Evolutionary conservation across 169 alveolate species (phyloP).

Genomic region (Theileria sp.): DNA sequence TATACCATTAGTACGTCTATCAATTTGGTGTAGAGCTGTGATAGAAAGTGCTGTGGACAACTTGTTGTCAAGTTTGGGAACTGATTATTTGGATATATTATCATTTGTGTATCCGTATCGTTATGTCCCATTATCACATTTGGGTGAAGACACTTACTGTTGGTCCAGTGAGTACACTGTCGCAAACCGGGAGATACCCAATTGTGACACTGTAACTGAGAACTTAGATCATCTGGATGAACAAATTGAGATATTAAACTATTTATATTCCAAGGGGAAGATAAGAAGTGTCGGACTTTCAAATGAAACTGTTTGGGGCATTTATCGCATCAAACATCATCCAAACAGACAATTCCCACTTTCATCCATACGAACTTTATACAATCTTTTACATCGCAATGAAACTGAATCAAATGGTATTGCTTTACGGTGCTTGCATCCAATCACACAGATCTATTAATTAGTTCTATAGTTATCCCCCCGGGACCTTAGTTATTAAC

Average conservation of each 20-base stretch:
- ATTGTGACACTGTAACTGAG: not conserved
- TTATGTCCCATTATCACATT: conserved; percentile 72
- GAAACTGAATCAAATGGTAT: conserved; percentile 73
- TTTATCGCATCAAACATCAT: conserved; percentile 69
- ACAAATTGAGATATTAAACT: conserved; percentile 71
- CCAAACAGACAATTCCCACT: conserved; percentile 49
- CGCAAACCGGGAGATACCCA: not conserved
- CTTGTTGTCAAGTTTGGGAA: conserved; percentile 66
- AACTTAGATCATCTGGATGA: conserved; percentile 42
- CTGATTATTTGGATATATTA: conserved; percentile 75
- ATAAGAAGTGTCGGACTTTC: conserved; percentile 77
- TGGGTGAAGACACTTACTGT: conserved; percentile 83
- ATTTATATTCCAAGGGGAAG: conserved; percentile 75
- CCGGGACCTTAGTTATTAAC: no score
- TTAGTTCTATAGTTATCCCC: no score
- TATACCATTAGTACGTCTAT: no score
- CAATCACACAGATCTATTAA: no score
- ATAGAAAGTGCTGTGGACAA: conserved; percentile 78
- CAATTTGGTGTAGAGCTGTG: conserved; percentile 11
- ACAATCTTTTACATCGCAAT: conserved; percentile 78
- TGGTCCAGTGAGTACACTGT: conserved; percentile 60
- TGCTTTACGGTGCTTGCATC: not conserved
- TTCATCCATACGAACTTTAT: conserved; percentile 71
- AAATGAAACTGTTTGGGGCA: conserved; percentile 81
- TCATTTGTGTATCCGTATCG: conserved; percentile 78